Base-by-base conservation (phyloP, 257 asterid genomes). In the Nicotiana sylvestris region DNA sequence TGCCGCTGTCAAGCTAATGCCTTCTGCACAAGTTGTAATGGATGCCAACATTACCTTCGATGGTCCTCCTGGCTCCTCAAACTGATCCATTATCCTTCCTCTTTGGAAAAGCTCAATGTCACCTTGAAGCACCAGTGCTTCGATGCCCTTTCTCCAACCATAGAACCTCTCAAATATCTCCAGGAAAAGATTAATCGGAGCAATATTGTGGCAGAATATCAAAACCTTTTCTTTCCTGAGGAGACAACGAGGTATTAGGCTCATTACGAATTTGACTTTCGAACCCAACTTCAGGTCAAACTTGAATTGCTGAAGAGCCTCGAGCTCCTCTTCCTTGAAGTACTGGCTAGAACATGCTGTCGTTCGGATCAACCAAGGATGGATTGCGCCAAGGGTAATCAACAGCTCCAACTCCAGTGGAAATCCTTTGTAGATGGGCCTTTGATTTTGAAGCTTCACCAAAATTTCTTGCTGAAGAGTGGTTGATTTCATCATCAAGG, bases 1-100 rank as follows among this genome's bases (percentile, higher is more conserved):
- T 15, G 99, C 98, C 15, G 98, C 98, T 0, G 97, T 93, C 88
- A 96, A 83, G 87, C 99, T 96, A 15, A 96, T 96, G 13, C 99
- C 99, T 83, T 96, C 99, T 0, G 98, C 98, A 62, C 98, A 94
- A 21, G 99, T 98, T 18, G 98, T 93, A 51, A 94, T 96, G 2
- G 99, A 96, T 30, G 99, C 98, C 74, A 96, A 82, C 99, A 96
- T 96, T 0, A 96, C 90, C 86, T 91, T 94, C 1, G 99, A 96
- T 13, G 94, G 95, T 32, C 98, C 99, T 0, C 91, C 91, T 0
- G 92, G 90, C 85, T 96, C 99, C 91, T 96, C 98, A 25, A 96
- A 96, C 77, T 89, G 93, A 64, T 94, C 99, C 97, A 96, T 92
- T 21, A 96, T 92, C 4, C 99, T 87, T 3, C 98, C 98, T 15